These are phyloP conservation scores for Gossypium thurberi DNA, from an alignment of 345 rosid genomes.

Conservation along the genomic window DNA sequence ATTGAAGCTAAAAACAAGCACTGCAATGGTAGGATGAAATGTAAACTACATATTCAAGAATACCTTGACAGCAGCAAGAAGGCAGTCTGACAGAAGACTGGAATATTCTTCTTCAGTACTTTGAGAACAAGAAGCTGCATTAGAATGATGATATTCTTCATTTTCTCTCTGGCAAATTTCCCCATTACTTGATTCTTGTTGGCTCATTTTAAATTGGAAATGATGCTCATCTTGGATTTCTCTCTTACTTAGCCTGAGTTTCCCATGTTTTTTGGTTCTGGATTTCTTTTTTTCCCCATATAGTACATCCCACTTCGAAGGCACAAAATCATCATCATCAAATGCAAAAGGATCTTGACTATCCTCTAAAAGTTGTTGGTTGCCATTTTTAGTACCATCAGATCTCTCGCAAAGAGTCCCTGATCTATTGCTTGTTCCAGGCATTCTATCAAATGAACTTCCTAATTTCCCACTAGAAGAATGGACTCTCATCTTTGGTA, in stretches of 20 bases:
- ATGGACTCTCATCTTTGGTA: constrained; percentile 32
- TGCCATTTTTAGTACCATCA: constrained; percentile 24
- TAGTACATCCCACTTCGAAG: constrained; percentile 67
- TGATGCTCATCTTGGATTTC: constrained; percentile 30
- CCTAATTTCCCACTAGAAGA: constrained; percentile 47
- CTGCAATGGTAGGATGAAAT: neutral
- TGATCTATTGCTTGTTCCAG: constrained; percentile 31
- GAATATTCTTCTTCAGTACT: constrained; percentile 44
- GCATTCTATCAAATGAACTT: constrained; percentile 32
- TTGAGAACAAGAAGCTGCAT: constrained; percentile 30
- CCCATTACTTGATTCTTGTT: constrained; percentile 37
- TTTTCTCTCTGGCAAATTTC: constrained; percentile 30
- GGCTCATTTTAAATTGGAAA: constrained; percentile 30
- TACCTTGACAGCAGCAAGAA: constrained; percentile 88
- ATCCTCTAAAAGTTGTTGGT: constrained; percentile 34
- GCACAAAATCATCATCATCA: constrained; percentile 66
- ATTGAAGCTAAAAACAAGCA: neutral
- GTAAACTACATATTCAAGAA: constrained; percentile 1
- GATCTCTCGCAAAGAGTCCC: constrained; percentile 32
- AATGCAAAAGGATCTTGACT: constrained; percentile 80
- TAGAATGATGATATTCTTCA: constrained; percentile 26
- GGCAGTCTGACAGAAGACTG: constrained; percentile 73
- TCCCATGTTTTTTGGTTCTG: constrained; percentile 30
- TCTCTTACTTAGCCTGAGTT: constrained; percentile 25
- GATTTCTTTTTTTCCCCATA: constrained; percentile 42